Evolutionary conservation across 257 asterid species (phyloP), one percentile per base, ranked within the genome.

Genomic region (Misopates orontium): DNA sequence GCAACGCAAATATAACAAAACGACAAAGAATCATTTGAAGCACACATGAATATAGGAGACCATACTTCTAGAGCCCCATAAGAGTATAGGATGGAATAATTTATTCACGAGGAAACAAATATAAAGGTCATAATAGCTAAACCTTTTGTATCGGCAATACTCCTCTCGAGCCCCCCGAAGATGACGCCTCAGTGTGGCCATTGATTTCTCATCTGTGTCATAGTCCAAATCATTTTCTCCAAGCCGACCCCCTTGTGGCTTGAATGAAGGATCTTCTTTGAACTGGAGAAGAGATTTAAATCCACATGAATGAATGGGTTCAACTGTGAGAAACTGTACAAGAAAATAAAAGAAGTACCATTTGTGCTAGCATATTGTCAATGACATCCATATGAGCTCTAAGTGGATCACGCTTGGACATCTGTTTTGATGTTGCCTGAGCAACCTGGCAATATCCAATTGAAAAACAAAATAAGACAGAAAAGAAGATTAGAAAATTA

Each of bases 201-300:
- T 94, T 58, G 99, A 94, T 80, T 94, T 94, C 77, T 90, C 96
- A 75, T 94, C 99, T 50, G 99, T 83, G 77, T 94, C 99, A 60
- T 94, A 94, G 72, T 94, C 99, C 97, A 94, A 85, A 76, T 94
- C 97, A 81, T 86, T 86, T 81, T 94, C 99, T 62, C 99, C 99
- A 76, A 94, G 64, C 69, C 73, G 87, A 57, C 97, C 99, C 47
- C 99, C 97, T 85, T 90, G 99, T 14, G 99, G 99, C 80, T 94
- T 94, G 83, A 94, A 94, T 45, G 99, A 86, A 68, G 97, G 96
- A 74, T 94, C 97, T 75, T 84, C 95, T 80, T 80, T 84, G 63
- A 94, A 79, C 99, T 94, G 76, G 64, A n/a, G n/a, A n/a, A n/a
- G 66, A 48, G 22, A 67, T 23, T 49, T 10, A 48, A 15, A 60